Evolutionary conservation across 1,139 yeast species (phyloP).

Genomic region (Zygosaccharomyces sapae): DNA sequence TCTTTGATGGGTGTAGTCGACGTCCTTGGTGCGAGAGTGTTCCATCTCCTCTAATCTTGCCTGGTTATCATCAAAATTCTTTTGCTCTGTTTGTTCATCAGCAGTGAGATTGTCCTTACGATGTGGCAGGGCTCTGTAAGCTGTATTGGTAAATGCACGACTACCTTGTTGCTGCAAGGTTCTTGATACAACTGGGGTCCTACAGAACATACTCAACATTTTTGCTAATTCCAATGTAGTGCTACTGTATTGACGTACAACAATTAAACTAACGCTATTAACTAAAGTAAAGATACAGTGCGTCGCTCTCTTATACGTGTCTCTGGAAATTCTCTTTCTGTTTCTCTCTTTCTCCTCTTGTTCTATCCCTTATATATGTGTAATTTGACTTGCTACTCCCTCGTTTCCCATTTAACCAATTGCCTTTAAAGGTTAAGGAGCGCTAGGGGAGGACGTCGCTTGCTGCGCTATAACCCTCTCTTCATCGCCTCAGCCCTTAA

Average conservation of each 20-base stretch:
- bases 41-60: slow-evolving; percentile 29
- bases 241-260: not conserved
- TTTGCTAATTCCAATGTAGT: not conserved
- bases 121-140: slow-evolving; percentile 13
- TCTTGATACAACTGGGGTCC: not conserved
- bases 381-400: not conserved
- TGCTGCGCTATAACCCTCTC: not conserved
- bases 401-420: not conserved
- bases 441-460: not conserved
- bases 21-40: slow-evolving; percentile 18
- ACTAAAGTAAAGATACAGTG: not conserved
- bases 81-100: slow-evolving; percentile 27
- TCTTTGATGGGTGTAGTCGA: slow-evolving; percentile 11
- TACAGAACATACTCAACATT: not conserved
- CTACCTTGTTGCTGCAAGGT: slow-evolving; percentile 1
- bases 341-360: not conserved
- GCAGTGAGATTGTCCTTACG: slow-evolving; percentile 19
- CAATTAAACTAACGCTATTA: not conserved
- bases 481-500: slow-evolving; percentile 10
- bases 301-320: not conserved
- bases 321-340: not conserved
- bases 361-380: not conserved
- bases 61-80: slow-evolving; percentile 28
- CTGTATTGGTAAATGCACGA: slow-evolving; percentile 10
- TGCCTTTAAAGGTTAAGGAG: not conserved